These are phyloP conservation scores for Artomyces pyxidatus DNA, from an alignment of 768 basidiomycete species.

Conservation along the genomic window DNA sequence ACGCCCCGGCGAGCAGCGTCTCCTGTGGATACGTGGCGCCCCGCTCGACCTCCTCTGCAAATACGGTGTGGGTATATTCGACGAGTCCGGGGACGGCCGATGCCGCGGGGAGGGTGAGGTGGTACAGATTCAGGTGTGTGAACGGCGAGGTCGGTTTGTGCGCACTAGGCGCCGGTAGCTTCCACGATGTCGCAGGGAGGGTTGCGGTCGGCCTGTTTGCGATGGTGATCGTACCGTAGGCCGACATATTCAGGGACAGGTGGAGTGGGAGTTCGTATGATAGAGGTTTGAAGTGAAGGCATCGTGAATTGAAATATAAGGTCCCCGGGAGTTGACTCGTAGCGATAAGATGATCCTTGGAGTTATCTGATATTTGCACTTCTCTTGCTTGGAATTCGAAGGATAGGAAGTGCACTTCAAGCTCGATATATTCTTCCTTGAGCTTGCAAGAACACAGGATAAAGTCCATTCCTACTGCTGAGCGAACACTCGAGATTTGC, in stretches of 20 bases:
- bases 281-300: not conserved
- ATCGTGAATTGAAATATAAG: not conserved
- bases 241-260: slow-evolving; percentile 41
- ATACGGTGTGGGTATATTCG: slow-evolving; percentile 50
- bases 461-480: no score
- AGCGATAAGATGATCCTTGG: not conserved
- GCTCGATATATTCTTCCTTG: no score
- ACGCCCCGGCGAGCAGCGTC: slow-evolving; percentile 33
- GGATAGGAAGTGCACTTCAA: not conserved
- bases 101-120: slow-evolving; percentile 26
- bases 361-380: not conserved
- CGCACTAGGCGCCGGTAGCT: slow-evolving; percentile 18
- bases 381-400: not conserved
- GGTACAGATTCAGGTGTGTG: slow-evolving; percentile 20
- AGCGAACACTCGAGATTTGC: no score
- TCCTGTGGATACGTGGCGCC: slow-evolving; percentile 88
- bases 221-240: slow-evolving; percentile 57
- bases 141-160: slow-evolving; percentile 20
- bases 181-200: slow-evolving; percentile 45
- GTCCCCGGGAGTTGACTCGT: not conserved
- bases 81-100: slow-evolving; percentile 40
- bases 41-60: slow-evolving; percentile 65
- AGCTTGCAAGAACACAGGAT: no score
- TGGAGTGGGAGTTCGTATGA: not conserved
- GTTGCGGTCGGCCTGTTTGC: slow-evolving; percentile 17